Evolutionary conservation across 164 flowering plant species (phyloP).

Genomic region (Piper longum): DNA sequence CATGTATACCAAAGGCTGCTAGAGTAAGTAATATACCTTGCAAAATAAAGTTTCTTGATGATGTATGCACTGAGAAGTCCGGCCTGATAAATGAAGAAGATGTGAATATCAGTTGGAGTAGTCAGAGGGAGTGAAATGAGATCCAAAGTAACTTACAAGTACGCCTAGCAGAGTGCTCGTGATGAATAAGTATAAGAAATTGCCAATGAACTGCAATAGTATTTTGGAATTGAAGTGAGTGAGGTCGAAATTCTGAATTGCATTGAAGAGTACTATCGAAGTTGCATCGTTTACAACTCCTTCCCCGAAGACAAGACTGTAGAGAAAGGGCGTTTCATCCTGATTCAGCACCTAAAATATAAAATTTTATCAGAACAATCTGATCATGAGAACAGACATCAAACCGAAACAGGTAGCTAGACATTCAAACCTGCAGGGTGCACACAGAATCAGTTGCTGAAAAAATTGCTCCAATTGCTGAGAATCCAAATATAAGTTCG

Average conservation of each 20-base stretch:
- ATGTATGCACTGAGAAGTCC: conserved; percentile 84
- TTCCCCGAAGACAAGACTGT: conserved; percentile 91
- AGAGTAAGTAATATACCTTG: conserved; percentile 9
- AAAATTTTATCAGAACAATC: neutral
- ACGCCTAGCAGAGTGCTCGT: conserved; percentile 78
- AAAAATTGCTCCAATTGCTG: conserved; percentile 73
- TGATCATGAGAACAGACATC: neutral
- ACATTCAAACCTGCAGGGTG: conserved; percentile 49
- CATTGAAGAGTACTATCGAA: conserved; percentile 91
- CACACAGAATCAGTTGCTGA: conserved; percentile 90
- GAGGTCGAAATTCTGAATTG: conserved; percentile 77
- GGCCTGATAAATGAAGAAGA: conserved; percentile 36
- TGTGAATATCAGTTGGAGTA: neutral
- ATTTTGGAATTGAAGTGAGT: conserved; percentile 33
- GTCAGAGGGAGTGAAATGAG: conserved; percentile 4
- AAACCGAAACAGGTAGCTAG: neutral
- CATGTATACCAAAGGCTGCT: neutral
- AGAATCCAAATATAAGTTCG: neutral
- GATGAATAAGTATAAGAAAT: conserved; percentile 55
- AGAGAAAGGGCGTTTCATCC: conserved; percentile 82
- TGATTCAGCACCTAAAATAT: conserved; percentile 68
- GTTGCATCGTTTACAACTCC: conserved; percentile 96
- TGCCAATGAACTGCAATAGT: conserved; percentile 46
- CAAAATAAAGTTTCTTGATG: conserved; percentile 55
- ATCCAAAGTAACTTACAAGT: conserved; percentile 28